Conservation (phyloP, 495 filamentous ascomycete genomes). For the Penicillium ochrochloron region DNA sequence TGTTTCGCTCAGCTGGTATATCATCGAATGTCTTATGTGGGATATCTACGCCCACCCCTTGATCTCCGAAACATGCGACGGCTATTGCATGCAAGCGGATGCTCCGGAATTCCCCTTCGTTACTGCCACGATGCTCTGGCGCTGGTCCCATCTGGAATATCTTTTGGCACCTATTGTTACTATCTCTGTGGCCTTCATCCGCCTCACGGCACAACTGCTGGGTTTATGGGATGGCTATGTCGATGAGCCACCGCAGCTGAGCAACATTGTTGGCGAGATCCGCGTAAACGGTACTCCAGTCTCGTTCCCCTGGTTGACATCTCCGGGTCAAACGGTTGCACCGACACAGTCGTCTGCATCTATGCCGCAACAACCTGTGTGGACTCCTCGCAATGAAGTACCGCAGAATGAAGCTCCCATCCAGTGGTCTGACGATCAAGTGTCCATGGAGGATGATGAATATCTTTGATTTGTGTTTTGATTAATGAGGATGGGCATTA, state of each 20-base stretch:
- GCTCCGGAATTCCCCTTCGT: slow-evolving; percentile 53
- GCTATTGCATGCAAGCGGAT: slow-evolving; percentile 52
- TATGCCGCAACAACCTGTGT: slow-evolving; percentile 20
- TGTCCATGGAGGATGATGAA: slow-evolving; percentile 45
- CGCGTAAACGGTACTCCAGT: slow-evolving; percentile 40
- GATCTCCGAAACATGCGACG: slow-evolving; percentile 48
- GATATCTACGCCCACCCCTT: slow-evolving; percentile 63
- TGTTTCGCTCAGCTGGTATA: slow-evolving; percentile 57
- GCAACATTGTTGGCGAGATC: slow-evolving; percentile 41
- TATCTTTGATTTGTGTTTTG: slow-evolving; percentile 27
- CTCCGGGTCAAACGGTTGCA: slow-evolving; percentile 13
- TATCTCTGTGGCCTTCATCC: slow-evolving; percentile 35
- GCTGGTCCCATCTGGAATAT: slow-evolving; percentile 45
- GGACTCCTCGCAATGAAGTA: slow-evolving; percentile 24
- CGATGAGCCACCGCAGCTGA: slow-evolving; percentile 35
- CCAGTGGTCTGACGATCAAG: slow-evolving; percentile 23
- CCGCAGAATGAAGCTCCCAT: slow-evolving; percentile 16
- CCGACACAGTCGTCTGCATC: slow-evolving; percentile 11
- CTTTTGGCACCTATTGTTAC: slow-evolving; percentile 41
- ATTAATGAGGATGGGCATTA: background rate
- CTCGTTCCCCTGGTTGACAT: slow-evolving; percentile 32
- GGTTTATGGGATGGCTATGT: slow-evolving; percentile 52
- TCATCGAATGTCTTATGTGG: slow-evolving; percentile 64
- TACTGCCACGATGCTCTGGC: slow-evolving; percentile 52
- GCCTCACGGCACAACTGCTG: slow-evolving; percentile 42